phyloP scores from a whole-genome alignment of 345 rosid species.

The Citrus hindsii region DNA sequence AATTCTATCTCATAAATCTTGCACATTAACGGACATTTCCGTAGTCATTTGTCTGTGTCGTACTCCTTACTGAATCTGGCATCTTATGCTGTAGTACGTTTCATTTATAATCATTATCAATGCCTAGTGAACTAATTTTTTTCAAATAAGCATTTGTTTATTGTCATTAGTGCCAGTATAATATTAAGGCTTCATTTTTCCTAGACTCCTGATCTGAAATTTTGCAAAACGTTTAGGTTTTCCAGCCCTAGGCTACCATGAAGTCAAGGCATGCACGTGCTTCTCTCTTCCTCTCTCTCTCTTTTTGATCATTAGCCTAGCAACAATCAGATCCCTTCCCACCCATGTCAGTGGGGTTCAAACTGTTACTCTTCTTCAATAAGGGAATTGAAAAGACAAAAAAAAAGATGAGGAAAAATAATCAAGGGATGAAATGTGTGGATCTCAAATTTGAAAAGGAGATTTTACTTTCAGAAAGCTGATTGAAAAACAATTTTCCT shows the following conservation, averaged over 20 bases:
- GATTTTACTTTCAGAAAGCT: background rate
- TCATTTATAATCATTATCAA: constrained; percentile 20
- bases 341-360: too few relatives aligned
- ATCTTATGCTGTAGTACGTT: constrained; percentile 5
- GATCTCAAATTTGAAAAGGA: background rate
- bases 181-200: background rate
- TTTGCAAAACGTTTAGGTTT: background rate
- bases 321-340: too few relatives aligned
- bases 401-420: too few relatives aligned
- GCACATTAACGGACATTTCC: constrained; percentile 32
- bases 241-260: background rate
- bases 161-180: background rate
- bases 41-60: constrained; percentile 16
- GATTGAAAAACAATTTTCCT: background rate
- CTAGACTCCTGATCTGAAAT: background rate
- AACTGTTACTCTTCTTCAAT: background rate
- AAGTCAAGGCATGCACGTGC: background rate
- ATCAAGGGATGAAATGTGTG: background rate
- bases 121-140: background rate
- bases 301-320: too few relatives aligned
- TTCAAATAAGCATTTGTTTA: background rate
- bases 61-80: constrained; percentile 8
- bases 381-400: background rate
- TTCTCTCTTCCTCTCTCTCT: too few relatives aligned
- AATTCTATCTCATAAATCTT: constrained; percentile 11